Percentiles rank a stretch among this genome's conserved stretches.
Conservation (phyloP, 768 basidiomycete species). For the Lenzites betulinus region DNA sequence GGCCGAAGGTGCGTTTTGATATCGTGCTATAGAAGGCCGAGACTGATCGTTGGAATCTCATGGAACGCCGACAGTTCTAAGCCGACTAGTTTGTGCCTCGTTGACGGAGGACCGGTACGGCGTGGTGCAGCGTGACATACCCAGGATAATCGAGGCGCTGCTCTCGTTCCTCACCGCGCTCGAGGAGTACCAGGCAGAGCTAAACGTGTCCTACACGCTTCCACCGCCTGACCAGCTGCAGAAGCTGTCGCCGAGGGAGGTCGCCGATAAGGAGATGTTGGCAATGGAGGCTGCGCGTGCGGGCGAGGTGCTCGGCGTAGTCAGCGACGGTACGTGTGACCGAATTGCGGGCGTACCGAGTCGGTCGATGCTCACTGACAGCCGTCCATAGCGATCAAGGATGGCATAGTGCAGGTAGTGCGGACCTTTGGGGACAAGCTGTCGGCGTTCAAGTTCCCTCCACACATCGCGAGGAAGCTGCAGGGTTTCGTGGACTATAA, state of each 20-base stretch:
- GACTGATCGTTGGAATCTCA: neutral
- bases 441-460: constrained; percentile 76
- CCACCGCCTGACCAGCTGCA: constrained; percentile 39
- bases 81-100: constrained; percentile 69
- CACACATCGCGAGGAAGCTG: constrained; percentile 63
- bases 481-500: constrained; percentile 73
- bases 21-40: neutral
- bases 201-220: constrained; percentile 44
- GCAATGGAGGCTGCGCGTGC: constrained; percentile 57
- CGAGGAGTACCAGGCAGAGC: constrained; percentile 62
- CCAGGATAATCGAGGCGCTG: constrained; percentile 77
- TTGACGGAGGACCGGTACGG: constrained; percentile 81
- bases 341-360: neutral
- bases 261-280: constrained; percentile 40
- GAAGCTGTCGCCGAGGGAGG: constrained; percentile 36
- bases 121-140: constrained; percentile 82
- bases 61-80: constrained; percentile 50
- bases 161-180: constrained; percentile 64
- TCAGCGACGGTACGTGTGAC: constrained; percentile 57
- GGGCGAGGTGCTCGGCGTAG: constrained; percentile 50
- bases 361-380: neutral
- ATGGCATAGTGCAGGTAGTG: constrained; percentile 64
- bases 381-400: constrained; percentile 55
- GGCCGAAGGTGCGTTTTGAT: constrained; percentile 52
- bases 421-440: constrained; percentile 77